Percentiles rank a stretch among this genome's conserved stretches.
phyloP scores from a whole-genome alignment of 345 rosid species.

The Murraya koenigii region DNA sequence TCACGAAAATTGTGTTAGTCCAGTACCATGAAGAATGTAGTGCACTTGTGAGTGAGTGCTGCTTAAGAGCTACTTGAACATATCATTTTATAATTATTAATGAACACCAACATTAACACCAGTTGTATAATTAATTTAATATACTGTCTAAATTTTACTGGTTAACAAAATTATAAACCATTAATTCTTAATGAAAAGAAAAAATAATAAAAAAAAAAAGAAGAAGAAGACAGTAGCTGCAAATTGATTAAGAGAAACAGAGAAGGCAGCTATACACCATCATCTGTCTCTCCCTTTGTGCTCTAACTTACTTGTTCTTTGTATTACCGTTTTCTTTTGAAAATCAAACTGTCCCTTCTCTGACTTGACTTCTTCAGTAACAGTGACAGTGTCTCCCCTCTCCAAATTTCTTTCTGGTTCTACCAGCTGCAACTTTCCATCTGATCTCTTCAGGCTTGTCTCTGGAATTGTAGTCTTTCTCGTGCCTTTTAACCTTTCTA shows the following conservation, averaged over 20 bases:
- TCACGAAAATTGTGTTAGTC: too few species aligned
- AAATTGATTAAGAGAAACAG: not conserved
- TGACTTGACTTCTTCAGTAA: conserved; percentile 25
- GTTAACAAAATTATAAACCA: too few species aligned
- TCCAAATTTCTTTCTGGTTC: conserved; percentile 28
- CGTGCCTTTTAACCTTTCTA: conserved; percentile 10
- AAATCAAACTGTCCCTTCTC: conserved; percentile 1
- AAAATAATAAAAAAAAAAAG: not conserved
- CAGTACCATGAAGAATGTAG: too few species aligned
- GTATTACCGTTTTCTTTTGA: conserved; percentile 14
- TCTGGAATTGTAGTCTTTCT: conserved; percentile 17
- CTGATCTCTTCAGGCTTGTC: conserved; percentile 31
- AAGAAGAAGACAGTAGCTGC: not conserved
- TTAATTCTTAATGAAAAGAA: too few species aligned
- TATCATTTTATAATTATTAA: too few species aligned
- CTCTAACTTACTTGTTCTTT: not conserved
- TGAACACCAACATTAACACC: not conserved
- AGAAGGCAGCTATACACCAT: not conserved
- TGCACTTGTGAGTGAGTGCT: too few species aligned
- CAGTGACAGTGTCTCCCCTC: conserved; percentile 19
- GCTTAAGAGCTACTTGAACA: too few species aligned
- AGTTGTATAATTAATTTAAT: not conserved
- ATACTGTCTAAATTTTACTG: too few species aligned
- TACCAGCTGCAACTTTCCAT: conserved; percentile 13
- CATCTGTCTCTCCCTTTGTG: conserved; percentile 40